Evolutionary conservation across 768 basidiomycete genomes (phyloP), one percentile per base, ranked within the genome.

Genomic region (Leucogyrophana mollusca): DNA sequence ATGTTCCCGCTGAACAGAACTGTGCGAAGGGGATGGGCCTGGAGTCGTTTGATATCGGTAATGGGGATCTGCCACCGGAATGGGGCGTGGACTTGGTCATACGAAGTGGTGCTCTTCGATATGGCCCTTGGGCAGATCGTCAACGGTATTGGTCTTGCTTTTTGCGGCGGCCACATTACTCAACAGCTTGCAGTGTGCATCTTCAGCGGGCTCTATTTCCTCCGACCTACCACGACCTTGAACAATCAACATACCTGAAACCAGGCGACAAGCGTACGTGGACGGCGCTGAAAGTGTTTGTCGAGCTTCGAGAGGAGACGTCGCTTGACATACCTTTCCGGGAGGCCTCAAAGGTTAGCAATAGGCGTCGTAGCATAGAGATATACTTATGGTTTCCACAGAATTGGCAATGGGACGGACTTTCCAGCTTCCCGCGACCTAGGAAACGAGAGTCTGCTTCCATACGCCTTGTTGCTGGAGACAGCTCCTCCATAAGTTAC

Each of bases 91-190:
- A 98, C 58, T 55, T 98, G 14, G 76, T 85, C 14, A 71, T 97
- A n/a, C 72, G 80, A 47, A 83, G 83, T 14, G 94, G 91, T 0
- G 63, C 75, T 27, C 53, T 96, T 27, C 78, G 81, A 16, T 98
- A 97, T 60, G 95, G 95, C 4, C 95, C 95, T 3, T 98, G 95
- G 95, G 87, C 94, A 18, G 95, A 98, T 67, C 78, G 94, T 20
- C 95, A 96, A 65, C 75, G 94, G 90, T 85, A 58, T 55, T 68
- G 40, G 49, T 42, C 10, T 18, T 32, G 23, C 10, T 21, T 13
- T 34, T 33, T 24, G 41, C 35, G 20, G 2, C 38, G 9, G 17
- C 22, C 18, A 30, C 39, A 47, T 3, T 50, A 36, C 49, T 23
- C 50, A 22, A 25, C 18, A 13, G 22, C 25, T 49, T 9, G 6